Evolutionary conservation across 2,329 filamentous ascomycete genomes (phyloP).

Genomic region (Penicillium concentricum): DNA sequence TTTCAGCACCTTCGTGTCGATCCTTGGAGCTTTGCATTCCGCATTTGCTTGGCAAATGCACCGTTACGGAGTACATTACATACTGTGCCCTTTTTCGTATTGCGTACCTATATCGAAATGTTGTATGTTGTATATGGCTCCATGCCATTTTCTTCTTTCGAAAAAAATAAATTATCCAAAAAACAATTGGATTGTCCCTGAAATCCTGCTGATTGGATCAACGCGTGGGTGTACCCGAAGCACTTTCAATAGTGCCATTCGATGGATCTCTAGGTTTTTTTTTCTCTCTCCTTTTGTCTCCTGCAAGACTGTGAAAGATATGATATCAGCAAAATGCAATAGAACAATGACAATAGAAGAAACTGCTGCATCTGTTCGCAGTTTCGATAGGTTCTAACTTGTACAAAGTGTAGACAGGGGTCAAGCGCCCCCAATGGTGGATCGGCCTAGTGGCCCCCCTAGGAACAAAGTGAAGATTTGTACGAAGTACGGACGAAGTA

Average conservation of each 20-base stretch:
- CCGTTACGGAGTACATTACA: background rate
- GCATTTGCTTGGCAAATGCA: slow-evolving; percentile 15
- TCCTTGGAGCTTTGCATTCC: slow-evolving; percentile 17
- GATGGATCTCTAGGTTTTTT: background rate
- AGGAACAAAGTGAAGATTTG: slow-evolving; percentile 1
- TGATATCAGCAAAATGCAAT: background rate
- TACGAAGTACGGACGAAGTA: background rate
- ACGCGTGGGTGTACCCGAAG: slow-evolving; percentile 1
- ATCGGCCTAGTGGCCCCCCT: background rate
- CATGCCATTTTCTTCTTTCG: background rate
- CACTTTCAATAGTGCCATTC: slow-evolving; percentile 15
- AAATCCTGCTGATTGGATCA: slow-evolving; percentile 11
- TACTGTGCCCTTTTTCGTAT: background rate
- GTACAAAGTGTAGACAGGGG: background rate
- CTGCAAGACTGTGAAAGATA: background rate
- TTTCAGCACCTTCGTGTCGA: slow-evolving; percentile 20
- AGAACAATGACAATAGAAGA: background rate
- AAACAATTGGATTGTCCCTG: slow-evolving; percentile 11
- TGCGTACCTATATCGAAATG: background rate
- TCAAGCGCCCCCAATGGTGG: background rate
- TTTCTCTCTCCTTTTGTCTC: background rate
- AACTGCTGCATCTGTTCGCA: background rate
- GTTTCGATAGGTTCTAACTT: background rate
- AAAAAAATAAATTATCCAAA: background rate
- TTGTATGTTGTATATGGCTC: background rate